Evolutionary conservation across 352 stramenopile species (phyloP).

Genomic region (Aphanomyces stellatus): DNA sequence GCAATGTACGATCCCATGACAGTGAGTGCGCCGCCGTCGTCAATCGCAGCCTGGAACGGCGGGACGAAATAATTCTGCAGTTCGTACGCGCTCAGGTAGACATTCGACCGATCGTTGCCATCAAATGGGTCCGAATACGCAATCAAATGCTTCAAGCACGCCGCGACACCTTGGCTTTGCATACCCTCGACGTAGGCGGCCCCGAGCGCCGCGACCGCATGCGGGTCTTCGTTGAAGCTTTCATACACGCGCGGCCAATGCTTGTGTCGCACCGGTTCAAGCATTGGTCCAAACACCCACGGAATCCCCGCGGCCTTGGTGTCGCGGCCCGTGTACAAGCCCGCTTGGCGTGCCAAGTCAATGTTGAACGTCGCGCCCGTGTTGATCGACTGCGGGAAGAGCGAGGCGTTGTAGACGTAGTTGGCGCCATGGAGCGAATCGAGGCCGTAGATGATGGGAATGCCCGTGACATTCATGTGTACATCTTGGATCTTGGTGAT

Average conservation of each 20-base stretch:
- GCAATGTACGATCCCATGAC: slow-evolving; percentile 94
- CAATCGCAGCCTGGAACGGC: slow-evolving; percentile 58
- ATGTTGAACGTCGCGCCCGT: slow-evolving; percentile 84
- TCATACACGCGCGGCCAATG: slow-evolving; percentile 88
- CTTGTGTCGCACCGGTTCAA: slow-evolving; percentile 71
- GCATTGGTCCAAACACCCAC: slow-evolving; percentile 87
- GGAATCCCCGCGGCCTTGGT: slow-evolving; percentile 79
- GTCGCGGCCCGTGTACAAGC: slow-evolving; percentile 69
- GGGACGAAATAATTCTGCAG: slow-evolving; percentile 67
- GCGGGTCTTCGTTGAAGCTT: slow-evolving; percentile 90
- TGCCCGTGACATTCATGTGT: slow-evolving; percentile 32
- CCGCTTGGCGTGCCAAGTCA: slow-evolving; percentile 57
- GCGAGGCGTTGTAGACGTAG: slow-evolving; percentile 70
- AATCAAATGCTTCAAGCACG: slow-evolving; percentile 50
- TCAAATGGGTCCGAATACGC: slow-evolving; percentile 26
- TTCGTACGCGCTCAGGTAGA: slow-evolving; percentile 64
- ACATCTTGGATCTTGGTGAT: slow-evolving; percentile 50
- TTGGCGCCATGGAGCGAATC: slow-evolving; percentile 87
- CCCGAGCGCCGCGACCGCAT: slow-evolving; percentile 62
- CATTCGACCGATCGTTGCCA: slow-evolving; percentile 69
- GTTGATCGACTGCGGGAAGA: slow-evolving; percentile 84
- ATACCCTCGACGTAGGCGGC: slow-evolving; percentile 39
- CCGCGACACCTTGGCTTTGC: slow-evolving; percentile 22
- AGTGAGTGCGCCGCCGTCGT: slow-evolving; percentile 31
- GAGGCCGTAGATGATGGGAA: slow-evolving; percentile 80